Percentiles rank a stretch among this genome's conserved stretches.
Conservation (phyloP, 2,329 filamentous ascomycete genomes). For the Cladosporium sp. region DNA sequence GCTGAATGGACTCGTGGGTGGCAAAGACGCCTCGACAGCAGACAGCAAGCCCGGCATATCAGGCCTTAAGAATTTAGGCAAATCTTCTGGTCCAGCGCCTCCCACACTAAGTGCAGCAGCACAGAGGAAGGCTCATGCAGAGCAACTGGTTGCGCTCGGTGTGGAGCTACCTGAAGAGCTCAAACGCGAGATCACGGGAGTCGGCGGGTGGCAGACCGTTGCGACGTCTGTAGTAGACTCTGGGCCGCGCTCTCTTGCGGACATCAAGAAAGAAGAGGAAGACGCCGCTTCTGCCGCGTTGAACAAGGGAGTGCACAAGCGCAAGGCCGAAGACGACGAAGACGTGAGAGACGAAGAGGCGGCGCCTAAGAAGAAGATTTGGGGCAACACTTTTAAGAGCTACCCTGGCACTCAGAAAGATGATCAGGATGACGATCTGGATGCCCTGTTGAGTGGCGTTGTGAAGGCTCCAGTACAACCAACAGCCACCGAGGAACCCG, state of each 20-base stretch:
- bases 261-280: slow-evolving; percentile 49
- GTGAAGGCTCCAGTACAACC: slow-evolving; percentile 30
- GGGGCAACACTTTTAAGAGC: slow-evolving; percentile 50
- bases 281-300: slow-evolving; percentile 29
- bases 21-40: slow-evolving; percentile 40
- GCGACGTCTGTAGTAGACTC: slow-evolving; percentile 47
- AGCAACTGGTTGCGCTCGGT: slow-evolving; percentile 85
- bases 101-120: slow-evolving; percentile 55
- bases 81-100: slow-evolving; percentile 35
- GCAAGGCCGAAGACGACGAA: slow-evolving; percentile 63
- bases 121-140: slow-evolving; percentile 79
- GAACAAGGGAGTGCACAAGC: slow-evolving; percentile 61
- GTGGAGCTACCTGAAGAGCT: slow-evolving; percentile 80
- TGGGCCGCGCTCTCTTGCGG: slow-evolving; percentile 43
- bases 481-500: background rate
- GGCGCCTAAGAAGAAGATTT: slow-evolving; percentile 39
- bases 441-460: slow-evolving; percentile 55
- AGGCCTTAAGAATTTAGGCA: slow-evolving; percentile 29
- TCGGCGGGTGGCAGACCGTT: slow-evolving; percentile 82
- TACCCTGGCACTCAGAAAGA: slow-evolving; percentile 50
- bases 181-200: slow-evolving; percentile 78
- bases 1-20: slow-evolving; percentile 73
- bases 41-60: slow-evolving; percentile 26
- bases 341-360: slow-evolving; percentile 56
- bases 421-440: slow-evolving; percentile 60